Evolutionary conservation across 2,329 filamentous ascomycete species (phyloP).

Genomic region (Exophiala phaeomuriformis): DNA sequence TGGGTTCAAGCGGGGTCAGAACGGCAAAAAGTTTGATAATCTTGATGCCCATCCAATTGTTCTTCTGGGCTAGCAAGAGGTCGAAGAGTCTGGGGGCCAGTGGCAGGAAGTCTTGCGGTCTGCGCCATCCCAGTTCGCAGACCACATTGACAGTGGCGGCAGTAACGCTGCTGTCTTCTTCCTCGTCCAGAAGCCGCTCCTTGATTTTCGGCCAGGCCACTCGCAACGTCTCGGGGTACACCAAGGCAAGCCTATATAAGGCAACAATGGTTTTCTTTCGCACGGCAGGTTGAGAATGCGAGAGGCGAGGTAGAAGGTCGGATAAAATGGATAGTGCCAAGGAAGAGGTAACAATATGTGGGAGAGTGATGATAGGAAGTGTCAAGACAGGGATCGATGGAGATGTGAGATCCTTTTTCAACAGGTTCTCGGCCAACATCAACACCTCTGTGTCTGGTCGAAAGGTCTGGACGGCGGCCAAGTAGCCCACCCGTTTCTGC

Average conservation of each 20-base stretch:
- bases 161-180: slow-evolving; percentile 86
- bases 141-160: slow-evolving; percentile 95
- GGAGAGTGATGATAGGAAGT: slow-evolving; percentile 80
- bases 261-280: slow-evolving; percentile 96
- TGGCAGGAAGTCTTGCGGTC: slow-evolving; percentile 87
- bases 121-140: slow-evolving; percentile 88
- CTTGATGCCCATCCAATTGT: slow-evolving; percentile 99
- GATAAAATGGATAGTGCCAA: slow-evolving; percentile 82
- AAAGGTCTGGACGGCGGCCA: slow-evolving; percentile 94
- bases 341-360: slow-evolving; percentile 87
- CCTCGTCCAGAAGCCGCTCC: slow-evolving; percentile 80
- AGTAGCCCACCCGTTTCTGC: slow-evolving; percentile 90
- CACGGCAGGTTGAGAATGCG: slow-evolving; percentile 75
- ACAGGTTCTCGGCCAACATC: slow-evolving; percentile 91
- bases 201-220: slow-evolving; percentile 97
- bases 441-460: slow-evolving; percentile 90
- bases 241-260: slow-evolving; percentile 82
- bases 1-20: slow-evolving; percentile 82
- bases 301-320: slow-evolving; percentile 78
- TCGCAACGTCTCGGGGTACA: slow-evolving; percentile 90
- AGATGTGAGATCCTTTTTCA: slow-evolving; percentile 76
- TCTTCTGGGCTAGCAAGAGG: slow-evolving; percentile 79
- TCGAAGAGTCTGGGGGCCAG: slow-evolving; percentile 88
- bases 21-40: slow-evolving; percentile 98
- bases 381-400: slow-evolving; percentile 68